Evolutionary conservation across 129 eudicot species (phyloP).

Genomic region (sunflower (Helianthus annuus)): DNA sequence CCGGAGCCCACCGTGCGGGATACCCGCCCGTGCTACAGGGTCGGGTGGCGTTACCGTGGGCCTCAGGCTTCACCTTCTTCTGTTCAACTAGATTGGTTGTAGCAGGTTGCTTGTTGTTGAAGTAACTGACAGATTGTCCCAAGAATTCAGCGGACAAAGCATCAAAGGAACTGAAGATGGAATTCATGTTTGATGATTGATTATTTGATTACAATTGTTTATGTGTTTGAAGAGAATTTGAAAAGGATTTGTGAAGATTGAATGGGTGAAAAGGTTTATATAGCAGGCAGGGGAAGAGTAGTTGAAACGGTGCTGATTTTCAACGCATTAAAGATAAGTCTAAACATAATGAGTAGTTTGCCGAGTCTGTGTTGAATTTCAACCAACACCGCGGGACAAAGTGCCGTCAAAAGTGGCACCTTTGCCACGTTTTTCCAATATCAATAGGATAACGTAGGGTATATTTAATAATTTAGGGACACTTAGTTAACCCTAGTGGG

Average conservation of each 20-base stretch:
- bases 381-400: not conserved
- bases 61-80: slow-evolving; percentile 3
- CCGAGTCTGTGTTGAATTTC: not conserved
- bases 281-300: not conserved
- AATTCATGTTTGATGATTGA: slow-evolving; percentile 36
- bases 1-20: slow-evolving; percentile 35
- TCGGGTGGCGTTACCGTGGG: not conserved
- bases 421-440: not conserved
- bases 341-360: no score
- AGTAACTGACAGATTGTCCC: slow-evolving; percentile 18
- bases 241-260: not conserved
- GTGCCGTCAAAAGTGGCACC: not conserved
- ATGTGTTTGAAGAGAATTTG: not conserved
- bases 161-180: slow-evolving; percentile 53
- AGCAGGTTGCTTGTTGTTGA: slow-evolving; percentile 3
- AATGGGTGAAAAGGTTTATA: not conserved
- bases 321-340: slow-evolving; percentile 11
- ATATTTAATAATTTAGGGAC: no score
- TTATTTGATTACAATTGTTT: not conserved
- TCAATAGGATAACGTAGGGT: not conserved
- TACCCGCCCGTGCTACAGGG: not conserved
- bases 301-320: slow-evolving; percentile 4
- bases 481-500: no score
- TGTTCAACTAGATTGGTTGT: not conserved
- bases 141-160: slow-evolving; percentile 38